These are phyloP conservation scores for Forsythia suspensa DNA, from an alignment of 257 asterid genomes.

Conservation along the genomic window DNA sequence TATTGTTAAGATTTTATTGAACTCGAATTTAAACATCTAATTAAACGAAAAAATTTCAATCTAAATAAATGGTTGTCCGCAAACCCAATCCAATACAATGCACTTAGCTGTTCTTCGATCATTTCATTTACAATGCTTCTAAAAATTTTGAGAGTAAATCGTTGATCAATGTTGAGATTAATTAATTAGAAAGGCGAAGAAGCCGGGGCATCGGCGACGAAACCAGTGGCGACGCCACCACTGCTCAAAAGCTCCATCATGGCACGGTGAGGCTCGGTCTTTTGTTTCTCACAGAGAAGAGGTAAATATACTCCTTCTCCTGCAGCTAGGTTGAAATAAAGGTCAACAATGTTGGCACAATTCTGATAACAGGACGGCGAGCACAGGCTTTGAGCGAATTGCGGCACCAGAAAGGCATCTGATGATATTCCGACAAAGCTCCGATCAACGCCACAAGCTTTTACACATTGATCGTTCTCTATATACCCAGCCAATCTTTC, in stretches of 20 bases:
- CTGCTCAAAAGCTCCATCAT: constrained; percentile 63
- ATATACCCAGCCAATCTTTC: constrained; percentile 61
- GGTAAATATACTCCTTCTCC: constrained; percentile 84
- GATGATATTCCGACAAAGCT: constrained; percentile 69
- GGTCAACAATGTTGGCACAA: constrained; percentile 82
- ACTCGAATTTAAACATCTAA: background rate
- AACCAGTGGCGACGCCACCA: constrained; percentile 37
- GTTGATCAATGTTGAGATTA: background rate
- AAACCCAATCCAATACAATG: background rate
- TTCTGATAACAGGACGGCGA: constrained; percentile 64
- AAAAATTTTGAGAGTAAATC: background rate
- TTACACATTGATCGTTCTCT: constrained; percentile 69
- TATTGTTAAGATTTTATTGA: background rate
- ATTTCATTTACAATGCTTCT: background rate
- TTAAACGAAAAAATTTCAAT: too few relatives aligned
- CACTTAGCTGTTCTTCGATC: background rate
- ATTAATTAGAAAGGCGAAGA: background rate
- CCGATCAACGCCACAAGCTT: constrained; percentile 70
- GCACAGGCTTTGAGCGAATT: constrained; percentile 61
- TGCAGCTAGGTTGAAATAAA: constrained; percentile 82
- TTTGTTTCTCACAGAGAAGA: constrained; percentile 55
- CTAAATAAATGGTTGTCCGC: background rate
- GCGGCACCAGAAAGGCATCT: constrained; percentile 59
- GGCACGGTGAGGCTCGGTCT: constrained; percentile 55
- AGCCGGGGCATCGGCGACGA: background rate